Conservation (phyloP, 148 eudicot species). For the Rhododendron vialii region DNA sequence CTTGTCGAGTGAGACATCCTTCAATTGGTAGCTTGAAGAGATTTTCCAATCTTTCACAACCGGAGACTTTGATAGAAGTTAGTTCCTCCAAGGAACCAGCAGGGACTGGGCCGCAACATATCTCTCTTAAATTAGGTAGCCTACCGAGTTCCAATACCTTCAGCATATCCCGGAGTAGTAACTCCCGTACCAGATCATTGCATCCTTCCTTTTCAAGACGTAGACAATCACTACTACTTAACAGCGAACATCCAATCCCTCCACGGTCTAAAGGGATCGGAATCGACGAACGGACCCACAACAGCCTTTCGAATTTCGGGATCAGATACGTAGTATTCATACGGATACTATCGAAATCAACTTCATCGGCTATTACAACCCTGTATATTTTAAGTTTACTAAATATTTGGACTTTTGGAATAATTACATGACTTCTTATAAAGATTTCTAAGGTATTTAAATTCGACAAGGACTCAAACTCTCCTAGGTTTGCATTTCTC, state of each 20-base stretch:
- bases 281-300: constrained; percentile 27
- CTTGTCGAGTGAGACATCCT: constrained; percentile 6
- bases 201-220: not conserved
- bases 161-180: not conserved
- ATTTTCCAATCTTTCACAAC: not conserved
- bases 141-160: not conserved
- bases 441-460: not conserved
- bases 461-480: not conserved
- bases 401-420: not conserved
- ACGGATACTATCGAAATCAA: too few species aligned
- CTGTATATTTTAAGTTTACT: not conserved
- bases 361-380: too few species aligned
- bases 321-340: too few species aligned
- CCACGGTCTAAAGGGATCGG: not conserved
- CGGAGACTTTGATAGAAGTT: not conserved
- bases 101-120: not conserved
- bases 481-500: not conserved
- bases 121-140: not conserved
- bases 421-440: not conserved
- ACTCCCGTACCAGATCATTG: not conserved
- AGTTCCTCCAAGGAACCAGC: not conserved
- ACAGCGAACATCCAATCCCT: not conserved
- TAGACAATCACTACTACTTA: not conserved
- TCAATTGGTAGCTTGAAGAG: constrained; percentile 5
- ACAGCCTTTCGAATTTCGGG: not conserved